A percentile compares a stretch with the other conserved stretches of the same genome.
Conservation (phyloP, 768 basidiomycete species). For the Ramaria sp. region DNA sequence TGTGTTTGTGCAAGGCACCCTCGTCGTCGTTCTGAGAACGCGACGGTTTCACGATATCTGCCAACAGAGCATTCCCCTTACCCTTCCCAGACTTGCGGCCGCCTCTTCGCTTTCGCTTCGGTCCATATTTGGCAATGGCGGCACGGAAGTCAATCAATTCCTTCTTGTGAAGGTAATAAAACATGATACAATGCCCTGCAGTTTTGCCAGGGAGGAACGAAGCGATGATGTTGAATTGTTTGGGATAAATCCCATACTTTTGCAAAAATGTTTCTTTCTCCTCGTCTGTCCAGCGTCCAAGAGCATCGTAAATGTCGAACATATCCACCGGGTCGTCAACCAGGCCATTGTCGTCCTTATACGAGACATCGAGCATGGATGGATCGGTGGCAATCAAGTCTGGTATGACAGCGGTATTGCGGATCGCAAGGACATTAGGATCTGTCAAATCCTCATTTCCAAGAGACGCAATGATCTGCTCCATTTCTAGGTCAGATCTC, state of each 20-base stretch:
- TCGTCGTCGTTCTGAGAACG: slow-evolving; percentile 6
- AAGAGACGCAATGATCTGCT: slow-evolving; percentile 90
- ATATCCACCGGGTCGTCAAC: slow-evolving; percentile 70
- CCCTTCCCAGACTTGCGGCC: slow-evolving; percentile 50
- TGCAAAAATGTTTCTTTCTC: slow-evolving; percentile 73
- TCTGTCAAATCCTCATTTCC: slow-evolving; percentile 92
- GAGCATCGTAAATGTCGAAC: slow-evolving; percentile 61
- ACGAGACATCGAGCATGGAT: slow-evolving; percentile 49
- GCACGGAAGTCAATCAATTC: slow-evolving; percentile 74
- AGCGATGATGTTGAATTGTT: slow-evolving; percentile 93
- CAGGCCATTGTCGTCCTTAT: slow-evolving; percentile 77
- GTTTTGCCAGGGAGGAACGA: slow-evolving; percentile 74
- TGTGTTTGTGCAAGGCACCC: slow-evolving; percentile 10
- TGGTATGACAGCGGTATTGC: slow-evolving; percentile 79
- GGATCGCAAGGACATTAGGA: slow-evolving; percentile 74
- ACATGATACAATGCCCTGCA: slow-evolving; percentile 79
- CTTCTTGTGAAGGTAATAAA: slow-evolving; percentile 94
- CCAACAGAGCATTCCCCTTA: slow-evolving; percentile 71
- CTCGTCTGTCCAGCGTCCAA: slow-evolving; percentile 78
- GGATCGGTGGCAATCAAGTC: slow-evolving; percentile 75
- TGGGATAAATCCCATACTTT: slow-evolving; percentile 76
- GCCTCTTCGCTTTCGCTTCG: slow-evolving; percentile 51
- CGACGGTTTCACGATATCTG: slow-evolving; percentile 43
- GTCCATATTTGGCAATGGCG: slow-evolving; percentile 54
- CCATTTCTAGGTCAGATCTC: slow-evolving; percentile 92